Evolutionary conservation across 768 basidiomycete species (phyloP), one percentile per base, ranked within the genome.

Genomic region (Suillus alpinus): DNA sequence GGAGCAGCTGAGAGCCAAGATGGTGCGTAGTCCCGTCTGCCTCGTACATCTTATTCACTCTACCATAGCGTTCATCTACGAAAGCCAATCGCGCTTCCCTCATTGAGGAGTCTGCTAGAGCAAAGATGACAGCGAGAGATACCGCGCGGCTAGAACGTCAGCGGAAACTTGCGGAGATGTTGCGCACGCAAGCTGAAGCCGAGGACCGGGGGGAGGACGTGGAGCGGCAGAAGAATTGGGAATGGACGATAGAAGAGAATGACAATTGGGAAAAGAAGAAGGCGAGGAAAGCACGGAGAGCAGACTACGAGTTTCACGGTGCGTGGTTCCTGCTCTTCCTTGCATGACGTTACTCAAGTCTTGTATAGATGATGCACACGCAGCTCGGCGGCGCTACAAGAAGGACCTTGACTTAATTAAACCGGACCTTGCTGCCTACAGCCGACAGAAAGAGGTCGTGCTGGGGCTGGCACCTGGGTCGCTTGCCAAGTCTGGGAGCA

Each of bases 221-320:
- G 6, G 92, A 96, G 71, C 77, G 95, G 63, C 83, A 85, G 70
- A 94, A 92, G 82, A 94, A 94, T 69, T 98, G 94, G 94, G 92
- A 94, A 67, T 95, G 91, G 79, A 91, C 91, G 31, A 86, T 97
- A 60, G 94, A 98, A 76, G 94, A 98, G 76, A 95, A 95, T 69
- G 94, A 98, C 63, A 81, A 86, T 59, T 99, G 97, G 97, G 95
- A 97, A 78, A 91, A 91, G 80, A 94, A 95, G 73, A 73, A 84
- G 66, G 88, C 86, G 29, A 77, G 88, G 68, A 98, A 95, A 76
- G 85, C 83, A 63, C 81, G 93, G 72, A 82, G 92, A 73, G 92
- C 88, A 13, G 92, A 96, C 75, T 93, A 87, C 66, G 87, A 91
- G 73, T 98, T 97, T 71, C 91, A 96, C 72, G 92, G 96, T 95